Conservation (phyloP, 371 early-diverging fungal species). For the Thermomucor indicae-seudaticae region DNA sequence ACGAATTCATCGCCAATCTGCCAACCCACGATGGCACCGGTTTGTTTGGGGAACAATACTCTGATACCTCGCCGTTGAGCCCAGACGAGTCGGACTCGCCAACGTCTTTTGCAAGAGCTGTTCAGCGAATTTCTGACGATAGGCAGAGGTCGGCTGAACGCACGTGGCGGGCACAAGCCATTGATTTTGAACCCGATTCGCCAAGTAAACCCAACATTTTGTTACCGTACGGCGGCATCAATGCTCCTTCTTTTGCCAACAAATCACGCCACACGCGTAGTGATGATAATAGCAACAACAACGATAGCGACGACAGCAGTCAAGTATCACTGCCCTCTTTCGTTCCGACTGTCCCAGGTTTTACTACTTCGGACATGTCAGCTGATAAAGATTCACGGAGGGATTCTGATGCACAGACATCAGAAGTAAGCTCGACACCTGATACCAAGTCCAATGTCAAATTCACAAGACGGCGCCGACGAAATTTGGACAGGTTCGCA, state of each 20-base stretch:
- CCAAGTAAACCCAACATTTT: constrained; percentile 31
- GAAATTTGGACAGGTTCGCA: constrained; percentile 31
- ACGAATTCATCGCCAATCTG: constrained; percentile 15
- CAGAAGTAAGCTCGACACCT: no score
- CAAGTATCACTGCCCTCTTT: constrained; percentile 5
- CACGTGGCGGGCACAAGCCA: constrained; percentile 7
- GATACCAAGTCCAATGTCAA: constrained; percentile 7
- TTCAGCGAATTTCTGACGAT: constrained; percentile 10
- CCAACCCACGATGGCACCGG: constrained; percentile 51
- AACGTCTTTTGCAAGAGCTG: constrained; percentile 13
- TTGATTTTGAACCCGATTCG: constrained; percentile 19
- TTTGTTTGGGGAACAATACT: constrained; percentile 21
- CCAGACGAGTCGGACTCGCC: constrained; percentile 17
- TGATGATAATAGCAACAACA: constrained; percentile 3
- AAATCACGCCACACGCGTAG: no score
- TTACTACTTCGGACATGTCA: constrained; percentile 1
- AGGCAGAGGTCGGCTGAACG: not conserved
- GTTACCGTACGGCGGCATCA: constrained; percentile 26
- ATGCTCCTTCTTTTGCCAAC: constrained; percentile 27
- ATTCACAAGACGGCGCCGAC: constrained; percentile 12
- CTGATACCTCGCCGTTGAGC: constrained; percentile 10
- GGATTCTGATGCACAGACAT: constrained; percentile 8
- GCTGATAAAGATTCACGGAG: not conserved
- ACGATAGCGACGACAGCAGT: not conserved
- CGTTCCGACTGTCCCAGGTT: not conserved